Evolutionary conservation across 805 yeast genomes (phyloP).

Genomic region (Metahyphopichia silvanorum): DNA sequence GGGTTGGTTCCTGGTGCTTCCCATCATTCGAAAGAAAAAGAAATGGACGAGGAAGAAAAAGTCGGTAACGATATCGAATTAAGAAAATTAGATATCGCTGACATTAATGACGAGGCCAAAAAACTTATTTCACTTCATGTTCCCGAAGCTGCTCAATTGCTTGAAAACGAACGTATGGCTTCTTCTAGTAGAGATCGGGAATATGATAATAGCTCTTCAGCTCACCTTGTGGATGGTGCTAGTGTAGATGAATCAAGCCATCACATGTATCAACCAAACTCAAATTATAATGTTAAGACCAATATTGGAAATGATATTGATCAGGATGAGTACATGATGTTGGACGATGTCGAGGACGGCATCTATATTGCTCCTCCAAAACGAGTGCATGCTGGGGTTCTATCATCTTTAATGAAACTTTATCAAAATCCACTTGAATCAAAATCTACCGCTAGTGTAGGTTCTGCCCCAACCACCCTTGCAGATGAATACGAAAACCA

Average conservation of each 20-base stretch:
- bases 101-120: slow-evolving; percentile 50
- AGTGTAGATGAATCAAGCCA: not conserved
- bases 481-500: slow-evolving; percentile 13
- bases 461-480: slow-evolving; percentile 17
- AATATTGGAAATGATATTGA: slow-evolving; percentile 21
- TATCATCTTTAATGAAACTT: slow-evolving; percentile 70
- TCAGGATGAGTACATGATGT: slow-evolving; percentile 25
- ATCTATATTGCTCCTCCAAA: slow-evolving; percentile 39
- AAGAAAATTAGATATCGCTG: slow-evolving; percentile 39
- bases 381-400: slow-evolving; percentile 79
- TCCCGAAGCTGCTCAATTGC: slow-evolving; percentile 16
- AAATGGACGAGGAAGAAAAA: slow-evolving; percentile 19
- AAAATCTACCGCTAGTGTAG: slow-evolving; percentile 23
- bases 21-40: slow-evolving; percentile 10
- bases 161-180: not conserved
- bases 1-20: slow-evolving; percentile 42
- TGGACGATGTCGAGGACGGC: slow-evolving; percentile 30
- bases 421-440: slow-evolving; percentile 49
- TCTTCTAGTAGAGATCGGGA: slow-evolving; percentile 2
- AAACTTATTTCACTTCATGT: slow-evolving; percentile 51
- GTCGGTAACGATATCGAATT: slow-evolving; percentile 42
- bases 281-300: slow-evolving; percentile 37
- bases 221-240: not conserved
- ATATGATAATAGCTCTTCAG: not conserved
- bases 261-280: slow-evolving; percentile 37